Percentiles rank a stretch among this genome's conserved stretches.
Evolutionary conservation across 2,329 filamentous ascomycete genomes (phyloP).

Genomic region (Zasmidium cellare): DNA sequence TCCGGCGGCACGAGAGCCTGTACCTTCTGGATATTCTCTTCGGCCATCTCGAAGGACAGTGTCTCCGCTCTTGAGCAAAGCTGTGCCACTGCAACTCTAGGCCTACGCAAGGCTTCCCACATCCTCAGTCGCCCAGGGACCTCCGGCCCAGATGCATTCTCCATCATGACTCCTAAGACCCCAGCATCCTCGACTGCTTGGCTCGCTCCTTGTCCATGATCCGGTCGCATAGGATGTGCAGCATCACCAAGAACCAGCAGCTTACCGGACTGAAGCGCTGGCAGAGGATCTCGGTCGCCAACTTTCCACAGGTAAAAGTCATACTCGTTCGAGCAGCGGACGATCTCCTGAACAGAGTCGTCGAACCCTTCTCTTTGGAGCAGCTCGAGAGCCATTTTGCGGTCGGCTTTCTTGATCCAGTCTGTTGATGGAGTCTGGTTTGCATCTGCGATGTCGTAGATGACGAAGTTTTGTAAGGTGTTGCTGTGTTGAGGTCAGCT

Average conservation of each 20-base stretch:
- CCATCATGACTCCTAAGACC: not conserved
- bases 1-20: not conserved
- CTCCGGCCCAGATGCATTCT: not conserved
- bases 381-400: not conserved
- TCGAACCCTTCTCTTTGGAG: conserved; percentile 3
- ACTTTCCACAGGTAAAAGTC: conserved; percentile 10
- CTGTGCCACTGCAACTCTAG: not conserved
- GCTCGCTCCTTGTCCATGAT: not conserved
- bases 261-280: not conserved
- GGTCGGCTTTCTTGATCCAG: not conserved
- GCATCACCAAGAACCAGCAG: conserved; percentile 12
- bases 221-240: conserved; percentile 9
- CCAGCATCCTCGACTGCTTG: conserved; percentile 7
- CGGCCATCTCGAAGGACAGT: not conserved
- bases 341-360: conserved; percentile 2
- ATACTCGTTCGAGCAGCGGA: conserved; percentile 1
- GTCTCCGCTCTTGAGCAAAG: not conserved
- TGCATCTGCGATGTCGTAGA: not conserved
- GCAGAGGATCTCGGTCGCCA: not conserved
- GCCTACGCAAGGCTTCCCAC: not conserved
- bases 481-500: not conserved
- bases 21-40: conserved; percentile 2
- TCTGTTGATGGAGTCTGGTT: not conserved
- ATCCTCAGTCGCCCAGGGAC: not conserved
- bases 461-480: conserved; percentile 7